These are phyloP conservation scores for Trapa bicornis DNA, from an alignment of 345 rosid species.

Conservation along the genomic window DNA sequence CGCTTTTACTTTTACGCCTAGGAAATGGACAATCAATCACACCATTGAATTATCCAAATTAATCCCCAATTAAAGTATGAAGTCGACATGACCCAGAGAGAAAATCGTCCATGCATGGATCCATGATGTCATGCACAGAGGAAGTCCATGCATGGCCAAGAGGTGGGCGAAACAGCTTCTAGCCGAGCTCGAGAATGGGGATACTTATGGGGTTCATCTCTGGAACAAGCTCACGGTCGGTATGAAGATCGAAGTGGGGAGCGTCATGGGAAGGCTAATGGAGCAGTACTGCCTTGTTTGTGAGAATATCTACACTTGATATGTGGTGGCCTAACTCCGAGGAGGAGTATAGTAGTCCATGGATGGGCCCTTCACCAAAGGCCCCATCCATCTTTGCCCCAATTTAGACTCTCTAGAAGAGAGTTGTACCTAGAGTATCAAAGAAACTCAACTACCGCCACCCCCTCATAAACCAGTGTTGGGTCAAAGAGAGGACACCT, in stretches of 20 bases:
- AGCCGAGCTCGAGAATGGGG: slow-evolving; percentile 23
- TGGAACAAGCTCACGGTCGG: slow-evolving; percentile 61
- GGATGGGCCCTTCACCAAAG: background rate
- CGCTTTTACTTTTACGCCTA: background rate
- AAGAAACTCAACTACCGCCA: too few relatives aligned
- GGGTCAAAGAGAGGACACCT: too few relatives aligned
- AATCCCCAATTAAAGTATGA: background rate
- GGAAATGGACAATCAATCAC: background rate
- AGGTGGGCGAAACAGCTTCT: slow-evolving; percentile 37
- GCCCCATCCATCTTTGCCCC: too few relatives aligned
- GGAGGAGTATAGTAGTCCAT: background rate
- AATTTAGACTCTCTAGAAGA: too few relatives aligned
- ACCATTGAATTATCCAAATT: background rate
- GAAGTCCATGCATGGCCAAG: background rate
- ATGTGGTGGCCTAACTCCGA: too few relatives aligned
- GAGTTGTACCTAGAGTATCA: too few relatives aligned
- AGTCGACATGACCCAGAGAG: background rate
- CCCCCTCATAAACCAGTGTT: too few relatives aligned
- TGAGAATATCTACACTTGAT: slow-evolving; percentile 4
- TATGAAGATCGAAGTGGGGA: slow-evolving; percentile 44
- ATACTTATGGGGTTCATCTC: slow-evolving; percentile 44
- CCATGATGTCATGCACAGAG: background rate
- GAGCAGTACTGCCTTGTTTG: slow-evolving; percentile 46
- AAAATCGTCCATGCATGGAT: background rate
- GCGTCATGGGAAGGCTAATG: slow-evolving; percentile 42